These are phyloP conservation scores for Cardamine chenopodiifolia DNA, from an alignment of 345 rosid species.

Conservation along the genomic window DNA sequence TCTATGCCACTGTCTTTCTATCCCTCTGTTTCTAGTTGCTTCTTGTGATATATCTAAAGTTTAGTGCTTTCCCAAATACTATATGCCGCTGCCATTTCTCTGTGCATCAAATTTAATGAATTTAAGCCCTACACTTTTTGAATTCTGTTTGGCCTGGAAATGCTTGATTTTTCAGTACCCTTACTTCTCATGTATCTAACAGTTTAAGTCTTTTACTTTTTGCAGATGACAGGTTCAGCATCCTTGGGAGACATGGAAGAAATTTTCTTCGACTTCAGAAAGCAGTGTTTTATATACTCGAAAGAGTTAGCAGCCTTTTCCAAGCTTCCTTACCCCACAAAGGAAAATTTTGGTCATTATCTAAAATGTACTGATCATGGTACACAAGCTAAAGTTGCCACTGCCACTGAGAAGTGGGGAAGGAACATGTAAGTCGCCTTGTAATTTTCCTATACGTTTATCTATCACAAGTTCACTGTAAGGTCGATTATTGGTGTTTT, in stretches of 20 bases:
- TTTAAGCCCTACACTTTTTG: not conserved
- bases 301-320: constrained; percentile 66
- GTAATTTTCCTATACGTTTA: not conserved
- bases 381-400: constrained; percentile 73
- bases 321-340: constrained; percentile 95
- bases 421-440: constrained; percentile 80
- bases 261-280: constrained; percentile 88
- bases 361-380: constrained; percentile 83
- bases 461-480: not conserved
- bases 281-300: constrained; percentile 84
- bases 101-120: not conserved
- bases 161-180: not conserved
- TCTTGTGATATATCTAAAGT: not conserved
- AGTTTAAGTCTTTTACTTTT: constrained; percentile 7
- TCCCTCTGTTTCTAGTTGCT: not conserved
- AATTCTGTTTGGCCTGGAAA: not conserved
- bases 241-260: constrained; percentile 61
- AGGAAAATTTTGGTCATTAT: constrained; percentile 83
- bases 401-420: constrained; percentile 94
- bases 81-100: not conserved
- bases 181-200: not conserved
- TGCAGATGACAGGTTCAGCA: constrained; percentile 60
- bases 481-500: not conserved
- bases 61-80: not conserved
- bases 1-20: not conserved